These are phyloP conservation scores for Euphrasia confusa DNA, from an alignment of 257 asterid species.

Conservation along the genomic window DNA sequence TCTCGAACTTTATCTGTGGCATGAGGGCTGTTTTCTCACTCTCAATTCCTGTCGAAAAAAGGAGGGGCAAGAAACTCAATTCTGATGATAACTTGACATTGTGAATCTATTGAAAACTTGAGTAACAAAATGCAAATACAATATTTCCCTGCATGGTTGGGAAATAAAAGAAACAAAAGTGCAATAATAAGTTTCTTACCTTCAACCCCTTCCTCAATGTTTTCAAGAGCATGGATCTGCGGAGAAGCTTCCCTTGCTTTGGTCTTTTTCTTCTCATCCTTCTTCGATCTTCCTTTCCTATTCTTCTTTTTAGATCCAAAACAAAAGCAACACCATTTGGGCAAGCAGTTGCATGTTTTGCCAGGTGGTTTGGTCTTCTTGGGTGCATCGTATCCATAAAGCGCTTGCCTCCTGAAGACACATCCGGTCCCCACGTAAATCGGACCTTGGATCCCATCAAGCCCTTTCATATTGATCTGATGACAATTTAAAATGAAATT, in stretches of 20 bases:
- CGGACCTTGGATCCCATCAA: constrained; percentile 97
- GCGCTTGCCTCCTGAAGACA: constrained; percentile 86
- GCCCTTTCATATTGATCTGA: constrained; percentile 95
- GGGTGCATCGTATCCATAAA: constrained; percentile 84
- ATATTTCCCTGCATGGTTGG: not conserved
- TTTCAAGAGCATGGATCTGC: constrained; percentile 90
- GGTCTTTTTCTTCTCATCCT: constrained; percentile 43
- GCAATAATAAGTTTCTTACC: constrained; percentile 33
- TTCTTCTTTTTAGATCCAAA: constrained; percentile 53
- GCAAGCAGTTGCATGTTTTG: constrained; percentile 89
- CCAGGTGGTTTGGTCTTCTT: constrained; percentile 64
- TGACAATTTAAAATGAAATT: not conserved
- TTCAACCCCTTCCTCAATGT: constrained; percentile 76
- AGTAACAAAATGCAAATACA: too few species aligned
- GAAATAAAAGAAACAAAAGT: too few species aligned
- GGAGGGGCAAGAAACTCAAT: too few species aligned
- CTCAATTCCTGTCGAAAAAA: not conserved
- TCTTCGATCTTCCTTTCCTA: constrained; percentile 55
- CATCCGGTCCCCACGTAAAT: constrained; percentile 93
- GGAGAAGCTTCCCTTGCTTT: constrained; percentile 79
- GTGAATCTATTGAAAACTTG: too few species aligned
- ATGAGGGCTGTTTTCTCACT: constrained; percentile 28
- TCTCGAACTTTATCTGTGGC: constrained; percentile 66
- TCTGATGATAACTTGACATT: not conserved
- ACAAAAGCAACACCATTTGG: constrained; percentile 71